Conservation (phyloP, 352 stramenopile genomes). For the Globisporangium canariense region DNA sequence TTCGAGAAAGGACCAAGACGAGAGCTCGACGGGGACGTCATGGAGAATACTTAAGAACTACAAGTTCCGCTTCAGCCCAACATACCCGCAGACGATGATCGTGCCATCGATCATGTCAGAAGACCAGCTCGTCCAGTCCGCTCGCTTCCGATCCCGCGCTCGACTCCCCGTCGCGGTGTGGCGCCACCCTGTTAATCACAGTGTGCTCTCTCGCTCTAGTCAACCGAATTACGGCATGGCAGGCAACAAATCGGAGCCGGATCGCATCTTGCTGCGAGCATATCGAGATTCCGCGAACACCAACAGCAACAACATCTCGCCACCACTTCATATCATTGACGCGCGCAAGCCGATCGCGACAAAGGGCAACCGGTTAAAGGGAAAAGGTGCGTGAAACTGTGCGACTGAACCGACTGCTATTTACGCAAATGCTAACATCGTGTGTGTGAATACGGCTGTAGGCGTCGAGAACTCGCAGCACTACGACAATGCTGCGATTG, state of each 20-base stretch:
- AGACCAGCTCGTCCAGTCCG: slow-evolving; percentile 86
- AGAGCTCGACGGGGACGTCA: slow-evolving; percentile 29
- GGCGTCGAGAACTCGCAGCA: slow-evolving; percentile 96
- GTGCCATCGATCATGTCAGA: slow-evolving; percentile 93
- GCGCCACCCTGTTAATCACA: slow-evolving; percentile 89
- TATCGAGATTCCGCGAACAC: slow-evolving; percentile 85
- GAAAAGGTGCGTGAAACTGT: slow-evolving; percentile 50
- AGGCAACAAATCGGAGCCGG: slow-evolving; percentile 89
- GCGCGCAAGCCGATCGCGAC: slow-evolving; percentile 78
- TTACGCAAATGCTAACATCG: not conserved
- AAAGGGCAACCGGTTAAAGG: slow-evolving; percentile 78
- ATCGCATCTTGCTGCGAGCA: slow-evolving; percentile 88
- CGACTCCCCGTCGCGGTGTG: slow-evolving; percentile 93
- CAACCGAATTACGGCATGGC: slow-evolving; percentile 97
- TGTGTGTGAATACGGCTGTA: slow-evolving; percentile 17
- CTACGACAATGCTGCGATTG: slow-evolving; percentile 94
- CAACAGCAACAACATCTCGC: slow-evolving; percentile 63
- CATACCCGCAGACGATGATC: slow-evolving; percentile 94
- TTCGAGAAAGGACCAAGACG: slow-evolving; percentile 18
- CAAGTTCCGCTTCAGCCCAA: slow-evolving; percentile 90
- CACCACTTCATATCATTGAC: slow-evolving; percentile 83
- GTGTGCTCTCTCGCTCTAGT: slow-evolving; percentile 91
- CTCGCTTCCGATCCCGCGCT: slow-evolving; percentile 90
- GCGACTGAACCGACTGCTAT: not conserved
- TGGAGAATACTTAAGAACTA: slow-evolving; percentile 89